These are phyloP conservation scores for Aulographum hederae DNA, from an alignment of 2,329 filamentous ascomycete species.

Conservation along the genomic window DNA sequence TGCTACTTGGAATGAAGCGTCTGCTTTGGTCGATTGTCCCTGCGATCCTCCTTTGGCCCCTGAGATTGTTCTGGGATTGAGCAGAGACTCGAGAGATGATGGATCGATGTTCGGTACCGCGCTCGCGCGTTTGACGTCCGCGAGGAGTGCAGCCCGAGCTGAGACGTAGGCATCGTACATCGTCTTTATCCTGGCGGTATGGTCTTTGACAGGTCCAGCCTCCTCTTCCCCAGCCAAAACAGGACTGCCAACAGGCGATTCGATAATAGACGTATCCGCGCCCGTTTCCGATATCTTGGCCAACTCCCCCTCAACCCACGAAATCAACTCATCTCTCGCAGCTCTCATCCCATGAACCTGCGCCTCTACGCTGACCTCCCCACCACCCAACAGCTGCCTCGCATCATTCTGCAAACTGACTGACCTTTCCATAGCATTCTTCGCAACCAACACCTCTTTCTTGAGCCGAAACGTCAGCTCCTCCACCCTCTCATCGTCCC, in stretches of 20 bases:
- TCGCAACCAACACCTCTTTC: constrained; percentile 18
- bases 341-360: constrained; percentile 22
- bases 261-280: constrained; percentile 8
- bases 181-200: background rate
- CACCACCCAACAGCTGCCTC: constrained; percentile 3
- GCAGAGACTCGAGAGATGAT: background rate
- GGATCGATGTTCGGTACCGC: background rate
- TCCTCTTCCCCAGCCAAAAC: constrained; percentile 13
- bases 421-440: constrained; percentile 14
- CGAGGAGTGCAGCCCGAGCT: too few relatives aligned
- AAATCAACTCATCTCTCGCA: constrained; percentile 29
- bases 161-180: constrained; percentile 17
- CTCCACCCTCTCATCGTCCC: constrained; percentile 8
- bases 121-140: background rate
- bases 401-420: constrained; percentile 9
- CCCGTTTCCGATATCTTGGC: constrained; percentile 18
- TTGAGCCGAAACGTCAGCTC: constrained; percentile 17
- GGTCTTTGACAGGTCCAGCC: constrained; percentile 1
- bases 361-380: constrained; percentile 7
- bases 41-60: too few relatives aligned
- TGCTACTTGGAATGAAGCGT: constrained; percentile 5
- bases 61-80: background rate
- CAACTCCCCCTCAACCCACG: constrained; percentile 32
- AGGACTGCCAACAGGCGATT: background rate
- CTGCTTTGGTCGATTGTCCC: too few relatives aligned